A percentile compares a stretch with the other conserved stretches of the same genome.
These are phyloP conservation scores for Postia placenta DNA, from an alignment of 768 basidiomycete genomes.

Conservation along the genomic window DNA sequence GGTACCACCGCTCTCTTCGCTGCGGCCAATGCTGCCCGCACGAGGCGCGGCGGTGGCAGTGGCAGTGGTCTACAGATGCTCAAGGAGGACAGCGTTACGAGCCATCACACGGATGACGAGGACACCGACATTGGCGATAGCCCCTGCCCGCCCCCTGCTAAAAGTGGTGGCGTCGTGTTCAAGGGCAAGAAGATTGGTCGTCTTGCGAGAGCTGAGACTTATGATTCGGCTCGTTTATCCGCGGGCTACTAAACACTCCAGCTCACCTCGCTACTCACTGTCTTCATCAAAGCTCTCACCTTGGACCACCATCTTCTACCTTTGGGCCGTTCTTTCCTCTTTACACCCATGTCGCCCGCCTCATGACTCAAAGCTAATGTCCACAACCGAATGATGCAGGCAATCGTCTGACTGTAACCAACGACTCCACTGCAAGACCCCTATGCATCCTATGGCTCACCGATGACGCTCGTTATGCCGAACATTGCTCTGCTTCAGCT, in stretches of 20 bases:
- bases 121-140: slow-evolving; percentile 80
- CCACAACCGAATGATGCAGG: neutral
- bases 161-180: slow-evolving; percentile 40
- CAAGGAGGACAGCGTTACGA: slow-evolving; percentile 57
- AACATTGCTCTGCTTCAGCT: slow-evolving; percentile 5
- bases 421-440: slow-evolving; percentile 2
- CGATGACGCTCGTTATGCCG: slow-evolving; percentile 18
- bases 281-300: neutral
- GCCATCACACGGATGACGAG: slow-evolving; percentile 63
- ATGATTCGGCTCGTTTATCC: slow-evolving; percentile 54
- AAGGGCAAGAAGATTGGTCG: slow-evolving; percentile 54
- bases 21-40: slow-evolving; percentile 62
- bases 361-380: neutral
- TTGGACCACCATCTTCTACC: neutral
- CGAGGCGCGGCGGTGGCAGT: slow-evolving; percentile 44
- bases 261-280: neutral
- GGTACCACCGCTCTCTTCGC: slow-evolving; percentile 48
- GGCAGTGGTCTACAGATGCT: slow-evolving; percentile 48
- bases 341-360: slow-evolving; percentile 4
- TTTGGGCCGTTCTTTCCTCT: neutral
- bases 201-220: slow-evolving; percentile 62
- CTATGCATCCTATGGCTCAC: slow-evolving; percentile 14
- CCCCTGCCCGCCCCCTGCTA: slow-evolving; percentile 79
- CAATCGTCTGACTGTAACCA: neutral
- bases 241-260: slow-evolving; percentile 14